These are phyloP conservation scores for Paraconiothyrium sp. DNA, from an alignment of 2,329 filamentous ascomycete genomes.

Conservation along the genomic window DNA sequence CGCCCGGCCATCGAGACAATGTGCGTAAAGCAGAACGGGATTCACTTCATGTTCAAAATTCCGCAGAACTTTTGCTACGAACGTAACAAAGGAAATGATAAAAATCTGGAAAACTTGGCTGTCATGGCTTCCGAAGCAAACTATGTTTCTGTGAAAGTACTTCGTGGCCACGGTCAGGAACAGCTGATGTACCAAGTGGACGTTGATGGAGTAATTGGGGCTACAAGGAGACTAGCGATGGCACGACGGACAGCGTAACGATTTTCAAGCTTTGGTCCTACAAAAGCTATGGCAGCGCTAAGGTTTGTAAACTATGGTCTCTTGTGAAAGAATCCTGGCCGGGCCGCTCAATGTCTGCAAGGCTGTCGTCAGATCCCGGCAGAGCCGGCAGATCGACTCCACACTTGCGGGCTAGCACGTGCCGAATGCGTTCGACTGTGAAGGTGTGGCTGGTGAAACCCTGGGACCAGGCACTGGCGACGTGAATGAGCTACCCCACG, in stretches of 20 bases:
- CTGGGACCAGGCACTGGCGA: neutral
- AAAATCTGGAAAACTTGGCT: neutral
- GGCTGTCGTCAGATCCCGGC: conserved; percentile 12
- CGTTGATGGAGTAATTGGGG: no score
- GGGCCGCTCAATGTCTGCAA: conserved; percentile 2
- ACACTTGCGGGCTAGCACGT: conserved; percentile 9
- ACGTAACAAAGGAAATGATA: neutral
- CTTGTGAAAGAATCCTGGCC: neutral
- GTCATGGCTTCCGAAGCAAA: neutral
- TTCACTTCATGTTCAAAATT: conserved; percentile 7
- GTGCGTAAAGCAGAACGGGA: neutral
- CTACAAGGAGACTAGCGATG: no score
- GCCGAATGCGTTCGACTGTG: neutral
- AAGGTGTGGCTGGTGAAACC: neutral
- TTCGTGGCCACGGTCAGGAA: neutral
- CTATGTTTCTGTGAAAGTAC: neutral
- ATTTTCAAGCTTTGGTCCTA: no score
- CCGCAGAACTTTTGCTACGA: neutral
- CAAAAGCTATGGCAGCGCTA: neutral
- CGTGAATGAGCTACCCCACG: neutral
- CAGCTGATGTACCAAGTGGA: no score
- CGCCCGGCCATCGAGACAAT: conserved; percentile 2
- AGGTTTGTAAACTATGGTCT: neutral
- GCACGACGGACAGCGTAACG: no score
- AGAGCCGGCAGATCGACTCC: conserved; percentile 14